Conservation (phyloP, 306 rosid genomes). For the Glycine tomentella region DNA sequence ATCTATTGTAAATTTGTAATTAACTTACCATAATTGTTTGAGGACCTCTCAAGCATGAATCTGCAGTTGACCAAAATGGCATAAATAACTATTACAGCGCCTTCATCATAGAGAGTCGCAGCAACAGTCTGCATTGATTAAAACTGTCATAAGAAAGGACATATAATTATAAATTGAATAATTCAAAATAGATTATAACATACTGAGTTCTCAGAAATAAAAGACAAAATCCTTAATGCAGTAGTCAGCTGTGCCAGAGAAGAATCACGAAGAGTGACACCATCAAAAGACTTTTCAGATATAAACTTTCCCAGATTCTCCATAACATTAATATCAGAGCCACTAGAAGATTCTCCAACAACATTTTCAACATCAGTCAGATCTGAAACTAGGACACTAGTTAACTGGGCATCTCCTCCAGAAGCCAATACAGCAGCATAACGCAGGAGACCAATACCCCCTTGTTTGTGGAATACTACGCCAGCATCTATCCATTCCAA, state of each 20-base stretch:
- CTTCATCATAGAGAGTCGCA: slow-evolving; percentile 87
- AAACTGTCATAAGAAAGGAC: slow-evolving; percentile 47
- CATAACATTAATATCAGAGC: slow-evolving; percentile 91
- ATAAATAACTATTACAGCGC: slow-evolving; percentile 80
- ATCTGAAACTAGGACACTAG: slow-evolving; percentile 79
- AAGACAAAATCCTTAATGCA: slow-evolving; percentile 91
- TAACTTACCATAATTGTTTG: slow-evolving; percentile 83
- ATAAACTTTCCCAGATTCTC: slow-evolving; percentile 90
- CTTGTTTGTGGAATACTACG: slow-evolving; percentile 88
- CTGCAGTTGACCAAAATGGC: slow-evolving; percentile 90
- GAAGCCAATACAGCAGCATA: slow-evolving; percentile 95
- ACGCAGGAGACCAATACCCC: slow-evolving; percentile 85
- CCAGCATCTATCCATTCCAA: slow-evolving; percentile 99
- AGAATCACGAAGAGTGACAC: slow-evolving; percentile 87
- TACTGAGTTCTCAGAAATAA: slow-evolving; percentile 95
- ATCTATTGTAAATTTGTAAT: slow-evolving; percentile 31
- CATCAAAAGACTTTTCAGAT: slow-evolving; percentile 94
- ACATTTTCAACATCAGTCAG: slow-evolving; percentile 84
- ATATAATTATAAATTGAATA: slow-evolving; percentile 20
- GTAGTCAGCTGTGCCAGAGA: slow-evolving; percentile 94
- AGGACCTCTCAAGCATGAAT: slow-evolving; percentile 93
- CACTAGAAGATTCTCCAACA: slow-evolving; percentile 77
- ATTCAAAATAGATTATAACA: slow-evolving; percentile 48
- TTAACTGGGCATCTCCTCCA: slow-evolving; percentile 95
- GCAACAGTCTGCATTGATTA: slow-evolving; percentile 76